Evolutionary conservation across 1,139 yeast species (phyloP), one percentile per base, ranked within the genome.

Genomic region (Suhomyces kunorum): DNA sequence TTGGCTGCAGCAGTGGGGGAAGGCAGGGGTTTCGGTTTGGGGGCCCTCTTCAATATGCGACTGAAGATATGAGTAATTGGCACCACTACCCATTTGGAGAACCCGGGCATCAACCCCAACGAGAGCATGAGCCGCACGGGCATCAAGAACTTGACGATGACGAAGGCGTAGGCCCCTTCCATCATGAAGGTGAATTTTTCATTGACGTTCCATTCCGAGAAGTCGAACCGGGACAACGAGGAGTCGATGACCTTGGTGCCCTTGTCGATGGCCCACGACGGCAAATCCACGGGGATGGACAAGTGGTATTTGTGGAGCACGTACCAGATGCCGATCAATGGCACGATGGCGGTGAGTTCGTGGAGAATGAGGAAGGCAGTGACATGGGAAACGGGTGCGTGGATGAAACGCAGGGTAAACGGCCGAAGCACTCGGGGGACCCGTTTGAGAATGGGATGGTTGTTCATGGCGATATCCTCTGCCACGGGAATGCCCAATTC

Each of bases 91-190:
- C 74, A 74, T 41, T 71, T 63, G 6, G 90, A 87, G 51, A 84
- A 81, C 70, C 74, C 71, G 2, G 95, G 95, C 63, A 86, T 85
- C 32, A 77, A 60, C 33, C 73, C 56, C 37, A 85, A 59, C 35
- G 87, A 80, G 14, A 82, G 44, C 5, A 78, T 65, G 1, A 84
- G 64, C 44, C 95, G 64, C 2, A 82, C 49, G 0, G 92, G 95
- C 50, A 83, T 61, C 47, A 70, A 46, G 42, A 70, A 68, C 56
- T 88, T 90, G 18, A 88, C 92, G 8, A 86, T 64, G 2, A 87
- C 89, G 56, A 85, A 90, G 0, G 97, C 83, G 34, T 87, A 79
- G 0, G 96, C 95, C n/a, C 97, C 97, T 42, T 89, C 90, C 51
- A 81, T 65, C 2, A 87, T 70, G 24, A 84, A 63, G 34, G 65